phyloP scores from a whole-genome alignment of 768 basidiomycete genomes.

The Astraeus odoratus region DNA sequence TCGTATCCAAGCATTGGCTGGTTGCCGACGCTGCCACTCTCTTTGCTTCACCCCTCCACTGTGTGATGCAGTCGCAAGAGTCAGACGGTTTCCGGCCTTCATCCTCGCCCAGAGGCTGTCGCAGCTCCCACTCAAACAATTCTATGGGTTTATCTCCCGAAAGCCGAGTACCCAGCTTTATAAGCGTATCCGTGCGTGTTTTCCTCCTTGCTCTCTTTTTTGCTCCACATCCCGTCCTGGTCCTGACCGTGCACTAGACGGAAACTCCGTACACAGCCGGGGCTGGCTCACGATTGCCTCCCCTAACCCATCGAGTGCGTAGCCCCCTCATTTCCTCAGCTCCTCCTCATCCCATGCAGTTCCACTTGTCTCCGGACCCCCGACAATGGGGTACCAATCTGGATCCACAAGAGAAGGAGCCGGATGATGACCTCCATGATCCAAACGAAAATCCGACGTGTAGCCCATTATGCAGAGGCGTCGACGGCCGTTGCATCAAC shows the following conservation, averaged over 20 bases:
- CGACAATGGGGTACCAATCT: slow-evolving; percentile 59
- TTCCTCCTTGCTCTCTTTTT: background rate
- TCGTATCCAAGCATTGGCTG: too few species aligned
- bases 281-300: slow-evolving; percentile 28
- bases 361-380: slow-evolving; percentile 59
- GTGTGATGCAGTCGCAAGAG: slow-evolving; percentile 13
- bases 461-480: slow-evolving; percentile 38
- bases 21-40: too few species aligned
- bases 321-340: background rate
- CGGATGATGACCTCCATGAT: slow-evolving; percentile 70
- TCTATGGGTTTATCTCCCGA: slow-evolving; percentile 10
- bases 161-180: slow-evolving; percentile 21
- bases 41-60: background rate
- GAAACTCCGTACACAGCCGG: slow-evolving; percentile 36
- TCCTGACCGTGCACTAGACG: slow-evolving; percentile 11
- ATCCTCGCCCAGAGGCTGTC: background rate
- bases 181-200: slow-evolving; percentile 20
- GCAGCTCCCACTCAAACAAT: slow-evolving; percentile 6
- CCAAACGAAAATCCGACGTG: slow-evolving; percentile 37
- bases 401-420: slow-evolving; percentile 47
- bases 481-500: slow-evolving; percentile 61
- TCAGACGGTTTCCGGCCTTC: background rate
- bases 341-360: slow-evolving; percentile 33
- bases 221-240: background rate
- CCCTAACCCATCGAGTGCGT: slow-evolving; percentile 40